Evolutionary conservation across 768 basidiomycete species (phyloP).

Genomic region (Sporobolomyces roseus): DNA sequence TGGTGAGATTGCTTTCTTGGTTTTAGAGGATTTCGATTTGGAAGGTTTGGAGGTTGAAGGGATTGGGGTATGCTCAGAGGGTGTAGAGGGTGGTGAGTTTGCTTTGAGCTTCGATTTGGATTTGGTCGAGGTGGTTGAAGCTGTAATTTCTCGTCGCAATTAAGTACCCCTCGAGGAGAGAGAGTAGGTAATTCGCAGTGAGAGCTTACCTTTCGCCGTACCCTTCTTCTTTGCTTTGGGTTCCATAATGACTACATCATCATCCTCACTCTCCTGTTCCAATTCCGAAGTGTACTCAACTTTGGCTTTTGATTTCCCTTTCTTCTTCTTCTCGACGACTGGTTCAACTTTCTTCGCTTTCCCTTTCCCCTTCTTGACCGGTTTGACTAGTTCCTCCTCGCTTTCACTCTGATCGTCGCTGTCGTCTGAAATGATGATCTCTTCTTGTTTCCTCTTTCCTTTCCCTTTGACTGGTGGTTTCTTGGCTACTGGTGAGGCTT

Average conservation of each 20-base stretch:
- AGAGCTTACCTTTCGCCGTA: not conserved
- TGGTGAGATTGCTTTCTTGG: not conserved
- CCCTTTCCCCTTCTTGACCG: not conserved
- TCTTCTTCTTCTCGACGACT: too few relatives aligned
- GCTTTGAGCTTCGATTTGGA: not conserved
- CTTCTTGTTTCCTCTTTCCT: not conserved
- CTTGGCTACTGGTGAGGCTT: too few relatives aligned
- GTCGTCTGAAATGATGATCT: not conserved
- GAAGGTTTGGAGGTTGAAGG: not conserved
- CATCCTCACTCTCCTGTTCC: not conserved
- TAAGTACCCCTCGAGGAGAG: too few relatives aligned
- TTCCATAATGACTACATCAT: not conserved
- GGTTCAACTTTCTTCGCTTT: not conserved
- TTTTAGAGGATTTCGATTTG: not conserved
- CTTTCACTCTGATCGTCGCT: not conserved
- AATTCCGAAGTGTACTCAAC: too few relatives aligned
- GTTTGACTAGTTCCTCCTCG: too few relatives aligned
- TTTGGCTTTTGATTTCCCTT: not conserved
- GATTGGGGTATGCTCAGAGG: not conserved
- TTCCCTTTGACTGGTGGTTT: too few relatives aligned
- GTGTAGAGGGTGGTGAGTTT: slow-evolving; percentile 2
- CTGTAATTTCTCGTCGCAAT: too few relatives aligned
- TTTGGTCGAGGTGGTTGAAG: too few relatives aligned
- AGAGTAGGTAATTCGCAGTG: too few relatives aligned
- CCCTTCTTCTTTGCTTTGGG: not conserved